Percentiles rank a stretch among this genome's conserved stretches.
Conservation (phyloP, 2,329 filamentous ascomycete genomes). For the Ophiocordyceps camponoti-leonardi region DNA sequence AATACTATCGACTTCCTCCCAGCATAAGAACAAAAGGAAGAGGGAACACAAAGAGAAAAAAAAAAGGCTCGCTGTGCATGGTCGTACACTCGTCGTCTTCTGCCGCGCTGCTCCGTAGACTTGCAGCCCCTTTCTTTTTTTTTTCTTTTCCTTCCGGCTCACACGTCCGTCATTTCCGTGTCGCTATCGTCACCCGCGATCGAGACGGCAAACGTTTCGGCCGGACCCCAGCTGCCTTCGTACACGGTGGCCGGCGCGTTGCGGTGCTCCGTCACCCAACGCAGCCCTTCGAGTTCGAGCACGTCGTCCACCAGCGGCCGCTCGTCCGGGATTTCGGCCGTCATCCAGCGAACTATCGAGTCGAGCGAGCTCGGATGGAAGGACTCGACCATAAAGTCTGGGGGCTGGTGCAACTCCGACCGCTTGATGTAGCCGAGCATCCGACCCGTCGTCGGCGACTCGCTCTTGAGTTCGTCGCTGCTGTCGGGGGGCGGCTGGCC, state of each 20-base stretch:
- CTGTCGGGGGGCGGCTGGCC: constrained; percentile 24
- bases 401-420: constrained; percentile 43
- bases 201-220: constrained; percentile 25
- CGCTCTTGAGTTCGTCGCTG: constrained; percentile 14
- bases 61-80: constrained; percentile 7
- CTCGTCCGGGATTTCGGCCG: constrained; percentile 52
- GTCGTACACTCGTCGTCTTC: constrained; percentile 12
- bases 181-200: constrained; percentile 21
- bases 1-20: background rate
- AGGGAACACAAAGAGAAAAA: constrained; percentile 3
- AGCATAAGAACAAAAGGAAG: background rate
- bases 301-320: constrained; percentile 64
- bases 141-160: constrained; percentile 7
- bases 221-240: constrained; percentile 89
- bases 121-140: background rate
- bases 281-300: constrained; percentile 53
- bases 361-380: constrained; percentile 62
- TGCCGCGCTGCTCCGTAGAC: background rate
- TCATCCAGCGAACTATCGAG: constrained; percentile 74
- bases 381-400: constrained; percentile 75
- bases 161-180: constrained; percentile 44
- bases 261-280: constrained; percentile 63
- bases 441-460: constrained; percentile 14
- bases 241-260: constrained; percentile 85
- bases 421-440: constrained; percentile 29